phyloP scores from a whole-genome alignment of 495 filamentous ascomycete species.

The Penicillium maclennaniae region DNA sequence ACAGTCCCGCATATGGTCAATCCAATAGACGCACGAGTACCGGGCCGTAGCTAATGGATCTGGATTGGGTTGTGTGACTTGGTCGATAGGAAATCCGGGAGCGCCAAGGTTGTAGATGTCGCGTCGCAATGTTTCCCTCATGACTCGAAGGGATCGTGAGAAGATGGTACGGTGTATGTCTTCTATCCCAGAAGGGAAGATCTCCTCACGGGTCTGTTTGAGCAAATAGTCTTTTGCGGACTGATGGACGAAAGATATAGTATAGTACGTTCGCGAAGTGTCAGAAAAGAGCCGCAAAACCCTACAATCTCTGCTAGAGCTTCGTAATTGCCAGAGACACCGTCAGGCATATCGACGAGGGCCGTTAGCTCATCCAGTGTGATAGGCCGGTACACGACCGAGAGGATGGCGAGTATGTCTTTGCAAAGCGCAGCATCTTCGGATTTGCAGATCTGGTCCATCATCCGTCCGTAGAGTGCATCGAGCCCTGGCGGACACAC shows the following conservation, averaged over 20 bases:
- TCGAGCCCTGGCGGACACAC: too few species aligned
- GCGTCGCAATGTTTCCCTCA: slow-evolving; percentile 11
- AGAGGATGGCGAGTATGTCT: slow-evolving; percentile 12
- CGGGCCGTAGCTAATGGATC: background rate
- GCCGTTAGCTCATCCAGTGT: slow-evolving; percentile 20
- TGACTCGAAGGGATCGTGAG: slow-evolving; percentile 19
- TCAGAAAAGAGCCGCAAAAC: too few species aligned
- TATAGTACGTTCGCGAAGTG: too few species aligned
- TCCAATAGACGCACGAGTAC: slow-evolving; percentile 28
- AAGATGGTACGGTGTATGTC: slow-evolving; percentile 26
- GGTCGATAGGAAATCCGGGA: background rate
- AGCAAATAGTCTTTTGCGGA: slow-evolving; percentile 40
- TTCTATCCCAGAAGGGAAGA: slow-evolving; percentile 17
- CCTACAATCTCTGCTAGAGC: too few species aligned
- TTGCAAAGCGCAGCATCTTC: slow-evolving; percentile 9
- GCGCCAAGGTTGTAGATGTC: slow-evolving; percentile 18
- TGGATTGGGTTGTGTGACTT: background rate
- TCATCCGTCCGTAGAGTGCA: slow-evolving; percentile 6
- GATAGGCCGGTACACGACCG: slow-evolving; percentile 26
- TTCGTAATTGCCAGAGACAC: background rate
- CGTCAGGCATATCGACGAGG: slow-evolving; percentile 11
- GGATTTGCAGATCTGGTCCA: slow-evolving; percentile 2
- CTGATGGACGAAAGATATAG: slow-evolving; percentile 35
- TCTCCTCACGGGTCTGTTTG: too few species aligned
- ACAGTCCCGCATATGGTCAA: slow-evolving; percentile 26